A percentile compares a stretch with the other conserved stretches of the same genome.
phyloP scores from a whole-genome alignment of 805 yeast genomes.

The Suhomyces xylopsoci region DNA sequence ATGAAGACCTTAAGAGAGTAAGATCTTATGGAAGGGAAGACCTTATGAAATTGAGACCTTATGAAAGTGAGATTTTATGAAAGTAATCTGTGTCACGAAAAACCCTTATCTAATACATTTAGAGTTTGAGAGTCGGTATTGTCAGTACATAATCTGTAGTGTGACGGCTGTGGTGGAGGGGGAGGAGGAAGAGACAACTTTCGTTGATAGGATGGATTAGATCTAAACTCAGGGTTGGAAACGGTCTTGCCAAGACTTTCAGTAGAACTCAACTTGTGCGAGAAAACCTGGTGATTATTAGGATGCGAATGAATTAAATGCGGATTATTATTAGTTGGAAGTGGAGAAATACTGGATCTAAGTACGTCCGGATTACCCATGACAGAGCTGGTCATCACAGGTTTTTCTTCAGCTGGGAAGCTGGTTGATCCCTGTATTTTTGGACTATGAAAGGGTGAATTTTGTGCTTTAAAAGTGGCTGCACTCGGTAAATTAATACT shows the following conservation, averaged over 20 bases:
- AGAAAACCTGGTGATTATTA: background rate
- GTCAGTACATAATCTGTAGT: constrained; percentile 7
- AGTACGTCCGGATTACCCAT: background rate
- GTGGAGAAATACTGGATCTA: background rate
- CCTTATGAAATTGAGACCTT: no score
- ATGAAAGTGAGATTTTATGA: background rate
- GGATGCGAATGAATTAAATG: background rate
- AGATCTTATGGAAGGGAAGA: no score
- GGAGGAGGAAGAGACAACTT: background rate
- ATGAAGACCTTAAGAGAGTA: no score
- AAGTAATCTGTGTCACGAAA: background rate
- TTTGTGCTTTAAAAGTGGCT: background rate
- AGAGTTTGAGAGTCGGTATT: constrained; percentile 12
- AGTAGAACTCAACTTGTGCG: background rate
- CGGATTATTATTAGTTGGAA: background rate
- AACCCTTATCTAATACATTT: constrained; percentile 18
- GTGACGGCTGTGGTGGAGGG: constrained; percentile 5
- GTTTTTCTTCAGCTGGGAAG: background rate
- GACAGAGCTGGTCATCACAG: background rate
- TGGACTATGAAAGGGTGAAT: background rate
- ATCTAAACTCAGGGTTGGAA: background rate
- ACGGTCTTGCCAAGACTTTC: background rate
- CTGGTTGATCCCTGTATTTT: background rate
- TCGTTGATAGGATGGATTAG: background rate
- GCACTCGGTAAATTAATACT: background rate